Evolutionary conservation across 2,329 filamentous ascomycete species (phyloP).

Genomic region (Myrmaecium sp.): DNA sequence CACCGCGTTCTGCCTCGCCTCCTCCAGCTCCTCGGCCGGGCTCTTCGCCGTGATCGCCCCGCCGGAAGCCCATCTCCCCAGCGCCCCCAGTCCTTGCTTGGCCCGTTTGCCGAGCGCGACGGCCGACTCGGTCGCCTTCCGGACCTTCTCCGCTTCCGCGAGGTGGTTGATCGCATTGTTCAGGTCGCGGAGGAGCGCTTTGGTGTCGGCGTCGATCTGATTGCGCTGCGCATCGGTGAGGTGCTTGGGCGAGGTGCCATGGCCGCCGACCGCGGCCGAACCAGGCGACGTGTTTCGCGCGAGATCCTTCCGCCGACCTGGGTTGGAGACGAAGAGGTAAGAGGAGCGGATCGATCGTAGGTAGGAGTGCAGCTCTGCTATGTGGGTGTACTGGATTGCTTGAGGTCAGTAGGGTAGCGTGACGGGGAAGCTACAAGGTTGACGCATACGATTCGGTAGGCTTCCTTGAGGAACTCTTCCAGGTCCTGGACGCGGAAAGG

Average conservation of each 20-base stretch:
- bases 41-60: slow-evolving; percentile 34
- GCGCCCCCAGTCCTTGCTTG: slow-evolving; percentile 42
- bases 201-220: slow-evolving; percentile 73
- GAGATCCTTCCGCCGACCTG: slow-evolving; percentile 36
- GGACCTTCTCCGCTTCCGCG: slow-evolving; percentile 64
- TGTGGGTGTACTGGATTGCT: slow-evolving; percentile 56
- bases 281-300: slow-evolving; percentile 17
- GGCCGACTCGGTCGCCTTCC: slow-evolving; percentile 56
- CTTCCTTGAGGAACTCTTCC: slow-evolving; percentile 84
- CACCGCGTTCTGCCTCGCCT: slow-evolving; percentile 49
- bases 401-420: slow-evolving; percentile 10
- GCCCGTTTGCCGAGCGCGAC: slow-evolving; percentile 56
- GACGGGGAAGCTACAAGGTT: slow-evolving; percentile 8
- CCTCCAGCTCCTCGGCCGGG: slow-evolving; percentile 53
- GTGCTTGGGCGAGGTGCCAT: slow-evolving; percentile 32
- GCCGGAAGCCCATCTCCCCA: slow-evolving; percentile 51
- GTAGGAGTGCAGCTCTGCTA: slow-evolving; percentile 61
- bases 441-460: slow-evolving; percentile 68
- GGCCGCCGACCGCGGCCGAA: slow-evolving; percentile 14
- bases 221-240: slow-evolving; percentile 73
- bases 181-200: slow-evolving; percentile 69
- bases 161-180: slow-evolving; percentile 66
- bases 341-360: slow-evolving; percentile 71
- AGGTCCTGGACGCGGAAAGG: slow-evolving; percentile 30
- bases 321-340: slow-evolving; percentile 70